phyloP scores from a whole-genome alignment of 306 rosid species.

The cucumber (Cucumis sativus) region DNA sequence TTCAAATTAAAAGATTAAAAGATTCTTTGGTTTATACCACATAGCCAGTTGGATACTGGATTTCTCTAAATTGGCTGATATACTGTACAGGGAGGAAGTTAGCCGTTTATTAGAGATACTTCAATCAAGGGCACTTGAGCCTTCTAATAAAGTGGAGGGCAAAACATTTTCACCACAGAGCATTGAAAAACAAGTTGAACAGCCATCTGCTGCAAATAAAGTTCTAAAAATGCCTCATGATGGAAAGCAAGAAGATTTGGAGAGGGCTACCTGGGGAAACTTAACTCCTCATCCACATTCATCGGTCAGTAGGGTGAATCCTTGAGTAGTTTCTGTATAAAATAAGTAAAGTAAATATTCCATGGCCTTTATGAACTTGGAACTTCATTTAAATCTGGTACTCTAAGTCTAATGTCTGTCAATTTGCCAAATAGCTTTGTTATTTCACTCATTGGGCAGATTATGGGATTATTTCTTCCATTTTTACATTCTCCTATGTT shows the following conservation, averaged over 20 bases:
- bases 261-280: conserved; percentile 27
- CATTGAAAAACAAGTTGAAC: conserved; percentile 23
- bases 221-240: conserved; percentile 19
- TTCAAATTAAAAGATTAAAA: no score
- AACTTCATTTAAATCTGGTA: not conserved
- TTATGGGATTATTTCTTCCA: not conserved
- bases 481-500: not conserved
- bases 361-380: not conserved
- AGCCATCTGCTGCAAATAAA: conserved; percentile 16
- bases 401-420: not conserved
- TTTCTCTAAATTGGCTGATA: conserved; percentile 1
- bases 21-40: not conserved
- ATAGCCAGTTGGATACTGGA: not conserved
- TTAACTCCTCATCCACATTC: conserved; percentile 39
- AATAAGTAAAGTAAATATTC: not conserved
- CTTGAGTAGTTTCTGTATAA: not conserved
- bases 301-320: conserved; percentile 28
- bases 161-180: conserved; percentile 16
- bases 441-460: not conserved
- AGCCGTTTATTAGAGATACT: conserved; percentile 46
- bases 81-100: conserved; percentile 54
- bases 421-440: not conserved
- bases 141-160: conserved; percentile 22
- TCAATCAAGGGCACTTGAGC: conserved; percentile 51
- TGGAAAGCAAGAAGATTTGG: conserved; percentile 29